Evolutionary conservation across 148 eudicot genomes (phyloP), one percentile per base, ranked within the genome.

Genomic region (Fagopyrum esculentum): DNA sequence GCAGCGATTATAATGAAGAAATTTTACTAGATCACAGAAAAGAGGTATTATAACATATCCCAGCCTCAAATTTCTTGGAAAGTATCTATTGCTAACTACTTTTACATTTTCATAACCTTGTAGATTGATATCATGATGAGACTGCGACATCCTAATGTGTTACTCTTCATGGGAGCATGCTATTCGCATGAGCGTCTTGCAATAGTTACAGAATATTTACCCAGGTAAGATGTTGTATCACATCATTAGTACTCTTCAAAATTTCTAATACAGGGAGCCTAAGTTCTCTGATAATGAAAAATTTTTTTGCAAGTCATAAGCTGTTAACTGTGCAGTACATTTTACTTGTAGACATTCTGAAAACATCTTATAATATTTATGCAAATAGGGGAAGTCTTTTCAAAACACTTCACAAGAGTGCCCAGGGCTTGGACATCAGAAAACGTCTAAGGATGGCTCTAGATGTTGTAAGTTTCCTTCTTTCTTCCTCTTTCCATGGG

Each of bases 91-190:
- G 71, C 71, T 35, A 17, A 66, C 17, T 35, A 12, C 46, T 13
- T 1, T 66, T 66, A 40, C 71, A 49, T 45, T 7, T 71, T 17
- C 17, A 4, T 17, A 45, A 46, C 60, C 30, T 56, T 77, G 78
- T 87, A 93, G 96, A 87, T 93, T 79, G 76, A 83, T 76, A 89
- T 90, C 71, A 93, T 93, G 96, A 85, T 89, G 75, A 87, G 81
- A 77, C 79, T 93, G 47, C 84, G 98, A 73, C 98, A 93, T 82
- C 98, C 98, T 75, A 93, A 93, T 81, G 96, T 93, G 46, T 76
- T 93, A 85, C 81, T 93, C 75, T 93, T 89, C 81, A 89, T 93
- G 98, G 98, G 98, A 76, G 90, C 98, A 13, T 87, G 87, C 46
- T 93, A 78, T 80, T 86, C 93, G 8, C 79, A 84, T 29, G 93